Percentiles rank a stretch among this genome's conserved stretches.
Conservation (phyloP, 2,329 filamentous ascomycete species). For the Pseudopyricularia cyperi region DNA sequence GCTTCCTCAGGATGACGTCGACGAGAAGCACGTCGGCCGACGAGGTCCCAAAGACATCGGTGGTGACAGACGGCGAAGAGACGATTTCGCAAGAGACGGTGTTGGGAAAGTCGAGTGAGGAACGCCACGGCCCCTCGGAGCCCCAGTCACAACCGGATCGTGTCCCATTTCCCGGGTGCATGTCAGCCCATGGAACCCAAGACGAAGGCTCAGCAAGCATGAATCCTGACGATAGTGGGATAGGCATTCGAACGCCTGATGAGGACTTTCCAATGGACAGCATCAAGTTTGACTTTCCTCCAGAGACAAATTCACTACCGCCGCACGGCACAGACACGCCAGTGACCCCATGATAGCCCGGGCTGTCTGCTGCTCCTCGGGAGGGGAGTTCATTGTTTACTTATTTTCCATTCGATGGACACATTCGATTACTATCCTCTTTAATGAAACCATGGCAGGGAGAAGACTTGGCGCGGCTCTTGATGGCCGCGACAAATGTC, state of each 20-base stretch:
- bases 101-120: conserved; percentile 31
- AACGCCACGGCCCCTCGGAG: conserved; percentile 26
- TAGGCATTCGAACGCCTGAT: conserved; percentile 56
- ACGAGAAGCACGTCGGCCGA: conserved; percentile 13
- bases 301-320: conserved; percentile 5
- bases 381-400: not conserved
- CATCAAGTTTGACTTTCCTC: conserved; percentile 37
- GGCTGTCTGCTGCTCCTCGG: not conserved
- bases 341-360: not conserved
- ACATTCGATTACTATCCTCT: not conserved
- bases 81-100: conserved; percentile 21
- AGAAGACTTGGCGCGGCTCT: not conserved
- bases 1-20: conserved; percentile 58
- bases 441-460: not conserved
- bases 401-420: not conserved
- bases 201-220: conserved; percentile 27
- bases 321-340: not conserved
- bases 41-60: conserved; percentile 13
- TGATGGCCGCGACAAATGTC: not conserved
- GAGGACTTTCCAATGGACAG: conserved; percentile 42
- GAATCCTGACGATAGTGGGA: conserved; percentile 60
- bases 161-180: conserved; percentile 31
- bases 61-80: conserved; percentile 14
- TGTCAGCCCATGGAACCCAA: conserved; percentile 26
- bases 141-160: conserved; percentile 34